Evolutionary conservation across 345 rosid genomes (phyloP), one percentile per base, ranked within the genome.

Genomic region (Lepidium sativum): DNA sequence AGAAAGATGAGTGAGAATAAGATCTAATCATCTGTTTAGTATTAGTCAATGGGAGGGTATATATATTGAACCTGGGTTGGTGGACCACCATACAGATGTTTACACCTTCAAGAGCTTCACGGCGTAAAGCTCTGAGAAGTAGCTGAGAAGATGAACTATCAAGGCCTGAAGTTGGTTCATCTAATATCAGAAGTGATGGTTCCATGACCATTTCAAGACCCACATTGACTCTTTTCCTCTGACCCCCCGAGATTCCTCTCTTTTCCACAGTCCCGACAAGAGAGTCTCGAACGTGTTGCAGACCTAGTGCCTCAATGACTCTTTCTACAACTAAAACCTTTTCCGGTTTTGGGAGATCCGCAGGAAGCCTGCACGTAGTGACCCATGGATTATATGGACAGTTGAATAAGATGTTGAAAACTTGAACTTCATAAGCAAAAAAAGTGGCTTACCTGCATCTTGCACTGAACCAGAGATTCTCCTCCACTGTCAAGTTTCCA

Each of bases 161-260:
- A 83, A 91, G 81, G 20, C 99, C 99, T 42, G 97, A 91, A 11
- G 99, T 95, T 14, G 99, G 96, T 77, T 95, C 99, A 75, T 91
- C 99, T 57, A 95, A 85, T 76, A 95, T 91, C 41, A 95, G 75
- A 71, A 95, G 91, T 56, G 99, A 95, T 81, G 99, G 99, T 67
- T 95, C 97, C 99, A 95, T 95, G 44, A 95, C 97, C 99, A 95
- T 95, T 79, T 95, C 99, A 64, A 95, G 85, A 68, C 99, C 99
- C 4, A 95, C 99, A 62, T 95, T 95, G 54, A 95, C 96, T 66
- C 99, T 78, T 81, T 95, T 95, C 73, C 95, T 91, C 75, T 95
- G 99, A 55, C 99, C 99, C 68, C 99, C 99, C 17, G 99, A 95
- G 61, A 95, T 95, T 69, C 97, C 97, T 74, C 98, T 80, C 79